Base-by-base conservation (phyloP, 495 filamentous ascomycete species). In the Daldinia vernicosa region DNA sequence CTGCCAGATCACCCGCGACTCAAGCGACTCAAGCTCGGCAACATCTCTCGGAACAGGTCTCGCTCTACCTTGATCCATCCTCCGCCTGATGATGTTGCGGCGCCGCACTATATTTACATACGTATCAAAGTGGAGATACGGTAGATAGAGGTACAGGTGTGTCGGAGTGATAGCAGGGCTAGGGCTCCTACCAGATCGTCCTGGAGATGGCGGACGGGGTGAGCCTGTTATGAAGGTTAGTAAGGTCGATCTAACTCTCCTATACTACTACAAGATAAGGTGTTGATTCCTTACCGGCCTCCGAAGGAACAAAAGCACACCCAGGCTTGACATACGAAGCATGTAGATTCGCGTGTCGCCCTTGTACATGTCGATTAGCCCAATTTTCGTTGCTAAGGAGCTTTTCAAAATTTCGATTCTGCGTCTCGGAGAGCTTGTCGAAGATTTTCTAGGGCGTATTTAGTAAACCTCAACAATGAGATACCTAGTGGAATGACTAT, bases 71-170 rank as follows among this genome's bases (percentile, higher is more conserved):
- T 89, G 88, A 3, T 78, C 75, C 4, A 86, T 75, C 27, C 89
- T 80, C 35, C 83, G 74, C 66, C 85, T 79, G 22, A 91, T 84
- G 4, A 90, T 79, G 19, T 85, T 85, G 2, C 89, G 87, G 19
- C 89, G 86, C 52, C 83, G 80, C 27, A 90, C 80, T 35, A 91
- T 79, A 63, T 85, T 86, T 33, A 80, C 77, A 72, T 90, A 92
- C 0, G 86, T 89, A 66, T 92, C 89, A 77, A 88, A 91, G 69
- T 92, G 89, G 1, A 92, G 84, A 78, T 90, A 86, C 0, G 80
- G 78, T 11, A 86, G 58, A 52, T 80, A 89, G 63, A 86, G 65
- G 51, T 79, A 82, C 6, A 84, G 72, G 59, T 77, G 80, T 28
- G 71, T 77, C 2, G 80, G 81, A 77, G 83, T 68, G 79, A 74